phyloP scores from a whole-genome alignment of 2,329 filamentous ascomycete genomes.

The Aspergillus sp. region DNA sequence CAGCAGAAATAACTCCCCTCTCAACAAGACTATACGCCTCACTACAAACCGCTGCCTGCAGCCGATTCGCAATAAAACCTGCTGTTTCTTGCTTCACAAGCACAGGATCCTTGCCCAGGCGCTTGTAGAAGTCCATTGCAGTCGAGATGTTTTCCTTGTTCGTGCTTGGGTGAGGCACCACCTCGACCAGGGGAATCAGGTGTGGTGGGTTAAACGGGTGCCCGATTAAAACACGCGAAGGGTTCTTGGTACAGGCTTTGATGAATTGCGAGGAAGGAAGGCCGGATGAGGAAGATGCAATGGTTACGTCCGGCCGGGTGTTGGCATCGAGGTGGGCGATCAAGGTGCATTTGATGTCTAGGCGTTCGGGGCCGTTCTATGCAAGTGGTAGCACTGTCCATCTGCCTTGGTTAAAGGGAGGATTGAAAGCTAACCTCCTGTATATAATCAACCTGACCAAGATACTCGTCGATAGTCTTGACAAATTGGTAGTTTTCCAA shows the following conservation, averaged over 20 bases:
- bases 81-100: conserved; percentile 35
- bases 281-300: conserved; percentile 12
- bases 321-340: conserved; percentile 12
- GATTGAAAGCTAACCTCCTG: conserved; percentile 5
- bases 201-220: conserved; percentile 10
- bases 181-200: conserved; percentile 6
- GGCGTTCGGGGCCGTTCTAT: conserved; percentile 11
- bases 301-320: conserved; percentile 6
- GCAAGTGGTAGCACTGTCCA: neutral
- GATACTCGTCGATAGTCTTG: conserved; percentile 4
- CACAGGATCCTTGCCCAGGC: conserved; percentile 35
- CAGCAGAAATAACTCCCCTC: conserved; percentile 20
- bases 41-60: conserved; percentile 34
- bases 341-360: conserved; percentile 11
- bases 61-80: conserved; percentile 40
- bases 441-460: conserved; percentile 3
- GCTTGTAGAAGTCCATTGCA: conserved; percentile 29
- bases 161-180: conserved; percentile 6
- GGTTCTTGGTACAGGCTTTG: conserved; percentile 4
- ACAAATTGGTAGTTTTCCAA: conserved; percentile 7
- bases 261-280: conserved; percentile 6
- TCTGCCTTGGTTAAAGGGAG: neutral
- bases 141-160: neutral
- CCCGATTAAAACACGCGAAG: conserved; percentile 5
- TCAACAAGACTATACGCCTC: conserved; percentile 31